Base-by-base conservation (phyloP, 176 grass and related monocot genomes). In the Eragrostis curvula region DNA sequence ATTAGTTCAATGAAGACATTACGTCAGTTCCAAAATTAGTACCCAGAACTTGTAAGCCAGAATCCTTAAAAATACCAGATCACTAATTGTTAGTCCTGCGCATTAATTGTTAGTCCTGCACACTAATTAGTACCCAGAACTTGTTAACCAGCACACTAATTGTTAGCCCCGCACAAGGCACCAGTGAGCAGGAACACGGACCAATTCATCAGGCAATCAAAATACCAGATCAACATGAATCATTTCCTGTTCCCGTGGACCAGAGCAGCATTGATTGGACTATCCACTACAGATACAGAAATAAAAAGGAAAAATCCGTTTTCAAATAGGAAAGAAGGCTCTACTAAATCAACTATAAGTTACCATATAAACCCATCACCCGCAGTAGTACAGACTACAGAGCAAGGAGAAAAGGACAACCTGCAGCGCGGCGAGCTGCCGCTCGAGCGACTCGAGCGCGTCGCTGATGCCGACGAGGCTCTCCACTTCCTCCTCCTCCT, bases 361-460 rank as follows among this genome's bases (percentile, higher is more conserved):
- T 59, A 51, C 14, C n/a, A 68, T 79, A 50, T 12, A 17, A 39
- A 29, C 13, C 13, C 8, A 8, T 14, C 47, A 45, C 8, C 43
- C 43, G 9, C 7, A 6, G 4, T 28, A 25, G 40, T 5, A 73
- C 8, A 67, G 59, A 25, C 27, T 5, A 73, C 8, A 67, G 59
- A 58, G 55, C 5, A 8, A 45, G 30, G 13, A 46, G 0, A 5
- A 52, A n/a, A 14, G 14, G 21, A 6, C 1, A 40, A 98, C 96
- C 90, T 90, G 92, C 69, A 93, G 94, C n/a, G 86, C 74, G 2
- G 86, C 90, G 67, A 98, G 88, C 86, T 95, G 90, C 52, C 62
- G 87, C 88, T 98, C 96, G 15, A 98, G 88, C 58, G 92, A 91
- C 42, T 86, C 81, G 10, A 98, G 88, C 70, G 95, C 95, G 64